Conservation (phyloP, 371 early-diverging fungal genomes). For the Entomophthora muscae region DNA sequence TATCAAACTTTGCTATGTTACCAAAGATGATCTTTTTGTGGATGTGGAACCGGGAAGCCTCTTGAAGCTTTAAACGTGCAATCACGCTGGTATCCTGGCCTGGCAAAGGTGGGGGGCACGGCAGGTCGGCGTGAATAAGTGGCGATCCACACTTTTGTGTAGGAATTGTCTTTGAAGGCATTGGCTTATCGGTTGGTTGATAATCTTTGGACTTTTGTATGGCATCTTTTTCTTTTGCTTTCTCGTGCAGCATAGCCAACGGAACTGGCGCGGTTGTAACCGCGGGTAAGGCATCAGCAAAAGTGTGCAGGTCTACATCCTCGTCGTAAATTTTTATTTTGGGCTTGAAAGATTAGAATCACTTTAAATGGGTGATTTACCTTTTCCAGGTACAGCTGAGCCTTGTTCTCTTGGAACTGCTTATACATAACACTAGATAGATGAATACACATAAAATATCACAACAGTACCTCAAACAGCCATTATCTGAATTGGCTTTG, state of each 20-base stretch:
- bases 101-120: constrained; percentile 14
- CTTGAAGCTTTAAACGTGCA: constrained; percentile 11
- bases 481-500: background rate
- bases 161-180: background rate
- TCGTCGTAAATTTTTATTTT: constrained; percentile 52
- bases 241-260: constrained; percentile 1
- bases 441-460: too few species aligned
- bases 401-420: background rate
- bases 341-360: constrained; percentile 21
- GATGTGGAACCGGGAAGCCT: constrained; percentile 71
- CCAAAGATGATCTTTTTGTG: constrained; percentile 63
- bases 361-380: background rate
- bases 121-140: constrained; percentile 10
- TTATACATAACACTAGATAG: background rate
- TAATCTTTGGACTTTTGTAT: too few species aligned
- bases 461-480: too few species aligned
- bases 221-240: background rate
- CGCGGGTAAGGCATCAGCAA: constrained; percentile 12
- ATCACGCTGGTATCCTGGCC: background rate
- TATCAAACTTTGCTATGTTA: constrained; percentile 60
- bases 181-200: constrained; percentile 1
- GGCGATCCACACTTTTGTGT: constrained; percentile 8
- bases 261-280: background rate
- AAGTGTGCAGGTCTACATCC: constrained; percentile 39
- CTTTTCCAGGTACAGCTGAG: background rate